A percentile compares a stretch with the other conserved stretches of the same genome.
Conservation (phyloP, 2,329 filamentous ascomycete genomes). For the Trichoderma harzianum region DNA sequence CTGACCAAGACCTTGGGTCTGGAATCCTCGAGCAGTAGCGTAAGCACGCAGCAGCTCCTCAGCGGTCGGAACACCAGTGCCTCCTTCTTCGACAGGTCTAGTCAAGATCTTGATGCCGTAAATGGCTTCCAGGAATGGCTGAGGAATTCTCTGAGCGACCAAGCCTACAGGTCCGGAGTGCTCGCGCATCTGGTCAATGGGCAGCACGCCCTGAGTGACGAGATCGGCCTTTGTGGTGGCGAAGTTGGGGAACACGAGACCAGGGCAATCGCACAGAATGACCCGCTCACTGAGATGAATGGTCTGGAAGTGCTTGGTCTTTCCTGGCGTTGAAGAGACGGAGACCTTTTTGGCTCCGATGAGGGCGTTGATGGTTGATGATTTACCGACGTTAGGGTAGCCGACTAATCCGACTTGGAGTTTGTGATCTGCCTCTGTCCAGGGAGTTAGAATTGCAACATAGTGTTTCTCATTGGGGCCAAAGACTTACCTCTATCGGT, state of each 20-base stretch:
- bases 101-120: constrained; percentile 89
- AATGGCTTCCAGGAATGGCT: constrained; percentile 82
- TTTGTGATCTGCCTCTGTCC: constrained; percentile 55
- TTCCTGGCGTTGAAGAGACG: constrained; percentile 93
- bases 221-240: constrained; percentile 94
- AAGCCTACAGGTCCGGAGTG: constrained; percentile 83
- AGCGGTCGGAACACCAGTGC: constrained; percentile 79
- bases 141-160: constrained; percentile 80
- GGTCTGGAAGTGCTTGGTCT: constrained; percentile 99
- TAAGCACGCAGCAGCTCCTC: constrained; percentile 84
- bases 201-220: constrained; percentile 89
- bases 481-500: constrained; percentile 44
- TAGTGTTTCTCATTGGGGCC: rapidly evolving
- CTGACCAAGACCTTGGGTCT: constrained; percentile 82
- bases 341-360: constrained; percentile 98
- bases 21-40: constrained; percentile 84
- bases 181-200: constrained; percentile 94
- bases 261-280: constrained; percentile 93
- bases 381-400: constrained; percentile 99
- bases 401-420: constrained; percentile 91
- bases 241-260: constrained; percentile 98
- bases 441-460: constrained; percentile 16
- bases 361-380: constrained; percentile 98
- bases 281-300: constrained; percentile 89
- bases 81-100: constrained; percentile 83